These are phyloP conservation scores for Turritis glabra DNA, from an alignment of 345 rosid species.

Conservation along the genomic window DNA sequence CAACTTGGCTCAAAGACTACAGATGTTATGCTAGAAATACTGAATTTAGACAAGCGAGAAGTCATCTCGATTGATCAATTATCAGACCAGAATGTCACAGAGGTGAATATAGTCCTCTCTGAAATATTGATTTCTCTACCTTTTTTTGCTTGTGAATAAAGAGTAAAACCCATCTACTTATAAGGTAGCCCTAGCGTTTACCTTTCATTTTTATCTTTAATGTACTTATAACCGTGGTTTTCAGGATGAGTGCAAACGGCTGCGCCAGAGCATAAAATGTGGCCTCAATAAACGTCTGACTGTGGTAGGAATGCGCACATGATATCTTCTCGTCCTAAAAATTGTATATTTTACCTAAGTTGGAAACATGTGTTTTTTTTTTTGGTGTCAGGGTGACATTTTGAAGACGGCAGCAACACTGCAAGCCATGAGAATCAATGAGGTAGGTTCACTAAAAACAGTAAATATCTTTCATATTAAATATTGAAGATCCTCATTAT, in stretches of 20 bases:
- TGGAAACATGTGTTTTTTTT: conserved; percentile 16
- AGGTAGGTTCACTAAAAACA: conserved; percentile 50
- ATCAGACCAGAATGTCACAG: conserved; percentile 85
- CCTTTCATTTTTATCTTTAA: conserved; percentile 10
- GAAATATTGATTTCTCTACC: conserved; percentile 9
- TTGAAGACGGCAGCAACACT: conserved; percentile 64
- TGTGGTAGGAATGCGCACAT: conserved; percentile 57
- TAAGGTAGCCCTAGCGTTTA: not conserved
- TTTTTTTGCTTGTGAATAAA: conserved; percentile 11
- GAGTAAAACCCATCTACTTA: not conserved
- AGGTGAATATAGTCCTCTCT: conserved; percentile 52
- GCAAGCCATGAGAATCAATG: conserved; percentile 61
- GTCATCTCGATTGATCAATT: conserved; percentile 65
- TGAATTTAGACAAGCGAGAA: conserved; percentile 74
- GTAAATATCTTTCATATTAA: conserved; percentile 1
- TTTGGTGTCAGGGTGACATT: conserved; percentile 69
- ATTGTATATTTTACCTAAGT: conserved; percentile 6
- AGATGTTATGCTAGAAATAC: conserved; percentile 67
- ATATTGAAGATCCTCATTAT: conserved; percentile 21
- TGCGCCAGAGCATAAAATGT: conserved; percentile 67
- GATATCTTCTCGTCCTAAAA: not conserved
- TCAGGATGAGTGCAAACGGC: conserved; percentile 82
- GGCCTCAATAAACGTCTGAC: conserved; percentile 65
- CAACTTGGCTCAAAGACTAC: conserved; percentile 60
- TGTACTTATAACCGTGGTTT: conserved; percentile 31